phyloP scores from a whole-genome alignment of 768 basidiomycete species.

The Agaricus sinodeliciosus region DNA sequence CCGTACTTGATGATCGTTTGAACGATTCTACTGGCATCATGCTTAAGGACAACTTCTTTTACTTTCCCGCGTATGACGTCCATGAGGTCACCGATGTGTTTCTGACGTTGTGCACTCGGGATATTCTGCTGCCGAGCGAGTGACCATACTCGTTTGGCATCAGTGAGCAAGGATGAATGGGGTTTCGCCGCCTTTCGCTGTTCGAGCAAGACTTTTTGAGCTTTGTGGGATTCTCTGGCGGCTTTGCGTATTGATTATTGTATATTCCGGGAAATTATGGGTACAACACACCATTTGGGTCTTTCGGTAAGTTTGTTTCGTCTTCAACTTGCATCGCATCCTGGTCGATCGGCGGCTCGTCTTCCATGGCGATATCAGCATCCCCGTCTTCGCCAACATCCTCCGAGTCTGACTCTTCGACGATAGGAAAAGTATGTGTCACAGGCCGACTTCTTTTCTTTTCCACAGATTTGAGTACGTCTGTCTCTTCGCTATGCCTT shows the following conservation, averaged over 20 bases:
- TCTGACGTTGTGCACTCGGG: slow-evolving; percentile 61
- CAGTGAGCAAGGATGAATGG: slow-evolving; percentile 57
- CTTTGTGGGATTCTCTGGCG: slow-evolving; percentile 63
- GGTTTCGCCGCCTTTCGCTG: slow-evolving; percentile 76
- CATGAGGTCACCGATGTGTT: slow-evolving; percentile 72
- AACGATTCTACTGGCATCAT: slow-evolving; percentile 84
- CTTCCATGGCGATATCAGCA: slow-evolving; percentile 25
- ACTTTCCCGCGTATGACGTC: slow-evolving; percentile 72
- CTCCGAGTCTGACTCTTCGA: slow-evolving; percentile 30
- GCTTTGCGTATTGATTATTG: slow-evolving; percentile 28
- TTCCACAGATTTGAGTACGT: slow-evolving; percentile 21
- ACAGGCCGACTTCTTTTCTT: slow-evolving; percentile 61
- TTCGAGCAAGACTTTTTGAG: slow-evolving; percentile 56
- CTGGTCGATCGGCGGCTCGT: slow-evolving; percentile 19
- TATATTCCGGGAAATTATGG: not conserved
- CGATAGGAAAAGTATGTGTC: slow-evolving; percentile 28
- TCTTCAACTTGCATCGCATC: slow-evolving; percentile 23
- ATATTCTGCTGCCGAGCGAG: slow-evolving; percentile 69
- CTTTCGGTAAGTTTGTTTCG: slow-evolving; percentile 30
- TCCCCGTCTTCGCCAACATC: slow-evolving; percentile 27
- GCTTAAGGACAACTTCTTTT: slow-evolving; percentile 83
- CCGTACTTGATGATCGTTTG: slow-evolving; percentile 83
- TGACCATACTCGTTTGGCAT: slow-evolving; percentile 77
- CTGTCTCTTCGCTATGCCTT: slow-evolving; percentile 41
- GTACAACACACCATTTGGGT: slow-evolving; percentile 48